Conservation (phyloP, 768 basidiomycete genomes). For the Cystobasidium ongulense region DNA sequence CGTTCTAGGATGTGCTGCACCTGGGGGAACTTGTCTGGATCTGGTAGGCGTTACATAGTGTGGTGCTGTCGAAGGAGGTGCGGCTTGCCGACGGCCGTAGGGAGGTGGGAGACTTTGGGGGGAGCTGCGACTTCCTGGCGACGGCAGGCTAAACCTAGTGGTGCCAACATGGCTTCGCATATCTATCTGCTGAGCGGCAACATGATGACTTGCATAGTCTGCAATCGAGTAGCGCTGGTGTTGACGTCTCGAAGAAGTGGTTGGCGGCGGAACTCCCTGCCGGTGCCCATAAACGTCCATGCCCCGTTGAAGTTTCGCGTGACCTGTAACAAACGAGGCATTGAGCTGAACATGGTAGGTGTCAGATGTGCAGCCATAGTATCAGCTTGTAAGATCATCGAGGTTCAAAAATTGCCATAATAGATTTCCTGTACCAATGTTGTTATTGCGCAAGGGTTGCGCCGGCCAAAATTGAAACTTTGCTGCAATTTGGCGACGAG, state of each 20-base stretch:
- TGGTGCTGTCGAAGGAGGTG: not conserved
- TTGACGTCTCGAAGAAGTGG: not conserved
- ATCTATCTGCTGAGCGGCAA: not conserved
- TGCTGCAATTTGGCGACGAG: too few species aligned
- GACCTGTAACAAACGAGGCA: not conserved
- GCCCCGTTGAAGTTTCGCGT: not conserved
- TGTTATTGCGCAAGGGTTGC: too few species aligned
- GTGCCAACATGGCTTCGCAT: not conserved
- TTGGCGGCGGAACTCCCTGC: not conserved
- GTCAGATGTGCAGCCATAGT: not conserved
- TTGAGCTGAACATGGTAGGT: not conserved
- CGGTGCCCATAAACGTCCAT: not conserved
- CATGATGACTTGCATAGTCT: not conserved
- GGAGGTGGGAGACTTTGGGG: not conserved
- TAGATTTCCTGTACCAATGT: too few species aligned
- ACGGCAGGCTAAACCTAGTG: not conserved
- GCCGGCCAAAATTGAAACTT: too few species aligned
- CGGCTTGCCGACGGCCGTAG: not conserved
- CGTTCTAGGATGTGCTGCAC: not conserved
- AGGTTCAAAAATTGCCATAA: too few species aligned
- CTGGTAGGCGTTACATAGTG: not conserved
- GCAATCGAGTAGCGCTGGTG: not conserved
- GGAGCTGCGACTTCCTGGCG: not conserved
- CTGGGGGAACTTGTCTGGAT: not conserved
- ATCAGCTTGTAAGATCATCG: too few species aligned